These are phyloP conservation scores for Arthrinium phaeospermum DNA, from an alignment of 2,329 filamentous ascomycete species.

Conservation along the genomic window DNA sequence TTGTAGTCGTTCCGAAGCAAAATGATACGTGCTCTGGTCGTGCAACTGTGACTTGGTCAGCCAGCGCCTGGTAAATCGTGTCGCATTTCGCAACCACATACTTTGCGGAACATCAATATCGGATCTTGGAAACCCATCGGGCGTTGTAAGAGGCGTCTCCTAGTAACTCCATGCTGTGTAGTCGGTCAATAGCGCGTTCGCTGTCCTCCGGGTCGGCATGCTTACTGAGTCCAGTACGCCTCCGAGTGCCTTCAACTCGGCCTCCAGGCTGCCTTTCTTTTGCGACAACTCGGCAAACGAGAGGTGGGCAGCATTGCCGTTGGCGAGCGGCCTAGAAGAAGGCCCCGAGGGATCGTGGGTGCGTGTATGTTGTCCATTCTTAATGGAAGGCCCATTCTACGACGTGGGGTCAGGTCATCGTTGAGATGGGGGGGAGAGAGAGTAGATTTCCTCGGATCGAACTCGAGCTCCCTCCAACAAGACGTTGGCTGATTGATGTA, in stretches of 20 bases:
- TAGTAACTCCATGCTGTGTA: constrained; percentile 83
- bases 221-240: constrained; percentile 86
- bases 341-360: constrained; percentile 73
- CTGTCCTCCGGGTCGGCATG: constrained; percentile 26
- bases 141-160: constrained; percentile 84
- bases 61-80: not conserved
- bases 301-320: constrained; percentile 67
- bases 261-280: constrained; percentile 85
- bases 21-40: constrained; percentile 90
- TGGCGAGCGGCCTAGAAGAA: constrained; percentile 63
- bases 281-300: constrained; percentile 81
- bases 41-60: constrained; percentile 67
- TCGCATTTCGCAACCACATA: constrained; percentile 48
- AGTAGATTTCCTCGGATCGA: not conserved
- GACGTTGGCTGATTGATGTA: not conserved
- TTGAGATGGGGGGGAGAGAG: not conserved
- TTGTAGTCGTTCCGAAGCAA: constrained; percentile 93
- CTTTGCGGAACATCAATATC: constrained; percentile 96
- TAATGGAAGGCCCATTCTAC: constrained; percentile 42
- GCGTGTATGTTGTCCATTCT: constrained; percentile 64
- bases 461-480: not conserved
- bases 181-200: constrained; percentile 11
- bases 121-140: constrained; percentile 89
- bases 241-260: constrained; percentile 83
- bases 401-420: constrained; percentile 30